These are phyloP conservation scores for Dalbergia cultrata DNA, from an alignment of 306 rosid genomes.

Conservation along the genomic window DNA sequence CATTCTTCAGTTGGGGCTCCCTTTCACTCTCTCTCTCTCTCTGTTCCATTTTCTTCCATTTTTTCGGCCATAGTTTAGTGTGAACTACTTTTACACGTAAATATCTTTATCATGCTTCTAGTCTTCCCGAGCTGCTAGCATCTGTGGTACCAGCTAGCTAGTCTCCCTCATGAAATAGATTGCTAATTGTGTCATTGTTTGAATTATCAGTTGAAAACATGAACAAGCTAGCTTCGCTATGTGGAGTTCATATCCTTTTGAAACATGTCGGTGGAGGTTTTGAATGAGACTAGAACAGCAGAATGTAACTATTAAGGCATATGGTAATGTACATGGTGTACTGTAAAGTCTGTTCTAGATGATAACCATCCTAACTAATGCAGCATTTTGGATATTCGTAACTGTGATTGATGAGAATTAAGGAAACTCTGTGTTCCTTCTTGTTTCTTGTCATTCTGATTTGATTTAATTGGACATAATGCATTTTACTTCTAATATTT, in stretches of 20 bases:
- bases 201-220: constrained; percentile 27
- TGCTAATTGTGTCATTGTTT: constrained; percentile 14
- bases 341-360: neutral
- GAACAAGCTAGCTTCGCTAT: neutral
- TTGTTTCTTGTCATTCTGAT: no score
- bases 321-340: neutral
- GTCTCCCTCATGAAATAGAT: constrained; percentile 23
- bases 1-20: constrained; percentile 30
- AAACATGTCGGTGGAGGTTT: constrained; percentile 24
- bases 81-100: constrained; percentile 12
- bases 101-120: constrained; percentile 5
- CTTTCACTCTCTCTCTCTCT: constrained; percentile 6
- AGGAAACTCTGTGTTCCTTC: no score
- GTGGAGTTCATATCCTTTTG: constrained; percentile 20
- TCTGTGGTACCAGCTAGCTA: neutral
- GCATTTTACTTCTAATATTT: no score
- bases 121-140: neutral
- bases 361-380: neutral
- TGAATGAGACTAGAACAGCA: neutral
- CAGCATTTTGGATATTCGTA: no score
- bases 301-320: neutral
- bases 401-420: no score
- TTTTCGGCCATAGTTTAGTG: neutral
- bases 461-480: no score
- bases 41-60: constrained; percentile 7